Evolutionary conservation across 345 rosid genomes (phyloP).

Genomic region (Dimocarpus longan): DNA sequence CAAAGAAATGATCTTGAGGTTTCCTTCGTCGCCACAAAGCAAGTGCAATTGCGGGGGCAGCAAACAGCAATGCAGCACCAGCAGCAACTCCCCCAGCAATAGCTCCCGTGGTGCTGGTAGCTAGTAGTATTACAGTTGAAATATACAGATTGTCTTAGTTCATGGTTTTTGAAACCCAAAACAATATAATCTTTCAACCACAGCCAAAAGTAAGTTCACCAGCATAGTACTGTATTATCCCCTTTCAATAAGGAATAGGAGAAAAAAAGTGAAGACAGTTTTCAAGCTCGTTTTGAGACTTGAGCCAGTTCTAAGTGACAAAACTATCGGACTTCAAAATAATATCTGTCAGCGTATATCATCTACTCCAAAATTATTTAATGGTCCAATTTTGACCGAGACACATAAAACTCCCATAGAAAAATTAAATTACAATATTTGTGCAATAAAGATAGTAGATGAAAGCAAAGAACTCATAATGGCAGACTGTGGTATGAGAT

Average conservation of each 20-base stretch:
- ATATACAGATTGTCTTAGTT: constrained; percentile 2
- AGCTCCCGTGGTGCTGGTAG: constrained; percentile 67
- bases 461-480: background rate
- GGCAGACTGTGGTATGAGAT: background rate
- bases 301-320: background rate
- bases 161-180: background rate
- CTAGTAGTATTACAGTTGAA: constrained; percentile 40
- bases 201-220: background rate
- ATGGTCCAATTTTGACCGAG: background rate
- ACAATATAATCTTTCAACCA: background rate
- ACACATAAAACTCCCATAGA: background rate
- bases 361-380: background rate
- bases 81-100: constrained; percentile 99
- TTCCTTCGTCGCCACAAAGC: constrained; percentile 71
- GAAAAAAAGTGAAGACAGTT: background rate
- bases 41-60: constrained; percentile 85
- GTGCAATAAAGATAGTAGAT: background rate
- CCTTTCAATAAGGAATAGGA: background rate
- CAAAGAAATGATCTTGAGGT: constrained; percentile 92
- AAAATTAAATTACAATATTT: background rate
- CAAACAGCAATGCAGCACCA: constrained; percentile 93
- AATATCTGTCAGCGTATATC: background rate
- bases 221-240: background rate
- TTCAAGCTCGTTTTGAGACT: background rate
- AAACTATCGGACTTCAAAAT: background rate